A percentile compares a stretch with the other conserved stretches of the same genome.
These are phyloP conservation scores for Purshia tridentata DNA, from an alignment of 306 rosid species.

Conservation along the genomic window DNA sequence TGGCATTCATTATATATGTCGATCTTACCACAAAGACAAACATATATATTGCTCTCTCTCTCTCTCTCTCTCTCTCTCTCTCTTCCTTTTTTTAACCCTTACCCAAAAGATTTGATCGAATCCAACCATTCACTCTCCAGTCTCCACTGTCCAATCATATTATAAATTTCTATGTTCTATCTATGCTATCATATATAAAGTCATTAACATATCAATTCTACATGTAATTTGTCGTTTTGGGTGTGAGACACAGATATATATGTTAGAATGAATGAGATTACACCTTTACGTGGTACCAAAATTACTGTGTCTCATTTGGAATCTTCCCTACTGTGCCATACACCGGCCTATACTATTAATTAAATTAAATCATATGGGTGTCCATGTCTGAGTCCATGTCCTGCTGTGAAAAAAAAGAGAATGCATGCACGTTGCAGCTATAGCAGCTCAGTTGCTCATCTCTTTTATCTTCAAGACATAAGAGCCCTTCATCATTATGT, in stretches of 20 bases:
- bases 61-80: too few species aligned
- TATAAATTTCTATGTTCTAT: not conserved
- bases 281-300: constrained; percentile 4
- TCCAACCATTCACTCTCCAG: constrained; percentile 1
- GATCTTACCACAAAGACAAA: too few species aligned
- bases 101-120: constrained; percentile 2
- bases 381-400: constrained; percentile 23
- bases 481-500: constrained; percentile 44
- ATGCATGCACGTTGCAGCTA: constrained; percentile 12
- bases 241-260: not conserved
- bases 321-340: constrained; percentile 9
- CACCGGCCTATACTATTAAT: constrained; percentile 8
- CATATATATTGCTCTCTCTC: too few species aligned
- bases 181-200: not conserved
- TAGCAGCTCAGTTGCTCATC: not conserved
- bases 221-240: not conserved
- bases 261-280: not conserved
- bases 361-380: constrained; percentile 14
- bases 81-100: constrained; percentile 12
- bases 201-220: not conserved
- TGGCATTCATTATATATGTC: too few species aligned
- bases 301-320: constrained; percentile 9
- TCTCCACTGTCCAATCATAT: constrained; percentile 15
- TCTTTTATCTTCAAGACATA: not conserved
- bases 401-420: not conserved